Evolutionary conservation across 495 filamentous ascomycete species (phyloP), one percentile per base, ranked within the genome.

Genomic region (Delitschia confertaspora): DNA sequence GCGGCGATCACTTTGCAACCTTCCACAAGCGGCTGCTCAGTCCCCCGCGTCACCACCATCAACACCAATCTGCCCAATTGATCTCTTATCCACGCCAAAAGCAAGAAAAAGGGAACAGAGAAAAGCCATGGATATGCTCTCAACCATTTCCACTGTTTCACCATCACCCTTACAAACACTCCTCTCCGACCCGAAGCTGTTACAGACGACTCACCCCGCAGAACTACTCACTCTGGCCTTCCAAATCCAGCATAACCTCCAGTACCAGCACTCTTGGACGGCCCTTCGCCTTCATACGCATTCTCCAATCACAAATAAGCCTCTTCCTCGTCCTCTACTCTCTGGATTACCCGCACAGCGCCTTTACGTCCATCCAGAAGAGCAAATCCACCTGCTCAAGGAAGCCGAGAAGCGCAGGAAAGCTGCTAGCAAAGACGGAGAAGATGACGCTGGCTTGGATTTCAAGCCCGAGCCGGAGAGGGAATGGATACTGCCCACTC

Each of bases 331-430:
- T 25, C 80, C 77, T 1, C 61, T 98, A 47, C 70, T 98, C 35
- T 85, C 85, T 4, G 91, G 91, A 4, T 69, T 94, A n/a, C 88
- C 91, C 6, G 87, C 91, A 4, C 75, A 82, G 36, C 75, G 78
- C 4, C 72, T 93, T 17, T 96, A 98, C 65, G 73, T 84, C 39
- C 88, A 98, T 61, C 91, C 91, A 4, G 91, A 95, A 61, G 85
- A 93, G 63, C 87, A 93, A 64, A 73, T 88, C 30, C 80, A 77
- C 49, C 73, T 85, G 60, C 65, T 93, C 41, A 50, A 49, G 36
- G 41, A 47, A 25, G 51, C 47, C 11, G 42, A 50, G 22, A 38
- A 33, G 31, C 37, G 48, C 31, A 40, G 46, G 42, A 56, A 36
- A 18, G 49, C 33, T 18, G 35, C 13, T 13, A 34, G 33, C 6